phyloP scores from a whole-genome alignment of 306 rosid species.

The Citrullus mucosospermus region DNA sequence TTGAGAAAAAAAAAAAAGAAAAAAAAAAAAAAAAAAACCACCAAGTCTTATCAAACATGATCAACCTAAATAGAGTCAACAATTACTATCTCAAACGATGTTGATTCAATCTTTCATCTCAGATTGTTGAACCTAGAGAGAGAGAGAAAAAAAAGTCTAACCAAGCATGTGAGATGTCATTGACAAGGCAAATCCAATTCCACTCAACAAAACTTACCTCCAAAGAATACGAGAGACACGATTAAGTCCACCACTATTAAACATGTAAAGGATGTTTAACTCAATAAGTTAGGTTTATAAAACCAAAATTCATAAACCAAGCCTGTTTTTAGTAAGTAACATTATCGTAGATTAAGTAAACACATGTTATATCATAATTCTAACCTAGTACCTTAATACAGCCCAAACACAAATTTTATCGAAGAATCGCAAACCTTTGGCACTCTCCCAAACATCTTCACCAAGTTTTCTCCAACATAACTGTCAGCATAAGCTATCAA shows the following conservation, averaged over 20 bases:
- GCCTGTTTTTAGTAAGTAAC: neutral
- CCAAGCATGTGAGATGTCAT: neutral
- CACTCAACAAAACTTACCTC: neutral
- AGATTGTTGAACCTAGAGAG: no score
- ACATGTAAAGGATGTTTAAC: no score
- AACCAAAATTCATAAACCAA: neutral
- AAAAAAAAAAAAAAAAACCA: neutral
- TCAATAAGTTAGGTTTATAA: neutral
- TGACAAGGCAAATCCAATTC: neutral
- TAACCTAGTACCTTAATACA: neutral
- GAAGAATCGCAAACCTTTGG: neutral
- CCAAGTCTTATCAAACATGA: neutral
- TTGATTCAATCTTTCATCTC: no score
- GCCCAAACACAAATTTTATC: neutral
- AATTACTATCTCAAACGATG: no score
- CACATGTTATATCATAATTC: neutral
- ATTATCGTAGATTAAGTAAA: neutral
- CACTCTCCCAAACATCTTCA: neutral
- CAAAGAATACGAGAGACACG: neutral
- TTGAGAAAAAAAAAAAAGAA: no score
- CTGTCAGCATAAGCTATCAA: neutral
- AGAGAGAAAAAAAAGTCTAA: no score
- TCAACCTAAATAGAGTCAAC: no score
- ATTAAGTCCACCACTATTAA: no score
- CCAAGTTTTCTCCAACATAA: neutral